Evolutionary conservation across 2,329 filamentous ascomycete species (phyloP).

Genomic region (Clarireedia monteithiana): DNA sequence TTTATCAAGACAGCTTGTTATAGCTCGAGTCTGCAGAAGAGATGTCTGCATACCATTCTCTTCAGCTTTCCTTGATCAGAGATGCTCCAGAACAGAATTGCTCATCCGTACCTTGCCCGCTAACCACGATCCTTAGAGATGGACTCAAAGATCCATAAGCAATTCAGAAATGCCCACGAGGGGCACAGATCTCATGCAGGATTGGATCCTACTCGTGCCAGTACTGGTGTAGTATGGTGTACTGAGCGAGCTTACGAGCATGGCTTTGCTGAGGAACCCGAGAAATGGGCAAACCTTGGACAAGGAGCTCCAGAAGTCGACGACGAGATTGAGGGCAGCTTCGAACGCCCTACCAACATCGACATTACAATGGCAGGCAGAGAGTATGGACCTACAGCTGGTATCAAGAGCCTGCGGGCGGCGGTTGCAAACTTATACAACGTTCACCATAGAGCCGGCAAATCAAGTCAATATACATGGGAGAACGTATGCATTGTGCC

Average conservation of each 20-base stretch:
- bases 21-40: too few species aligned
- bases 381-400: constrained; percentile 90
- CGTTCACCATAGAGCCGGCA: constrained; percentile 79
- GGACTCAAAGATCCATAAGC: constrained; percentile 75
- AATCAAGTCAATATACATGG: constrained; percentile 86
- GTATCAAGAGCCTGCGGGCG: constrained; percentile 82
- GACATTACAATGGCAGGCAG: constrained; percentile 70
- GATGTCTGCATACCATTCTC: too few species aligned
- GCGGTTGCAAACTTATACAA: constrained; percentile 93
- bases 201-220: constrained; percentile 78
- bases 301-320: constrained; percentile 93
- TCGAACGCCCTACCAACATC: constrained; percentile 70
- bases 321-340: constrained; percentile 84
- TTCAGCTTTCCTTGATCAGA: neutral
- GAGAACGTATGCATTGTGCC: constrained; percentile 97
- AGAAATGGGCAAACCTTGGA: constrained; percentile 84
- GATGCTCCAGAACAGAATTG: neutral
- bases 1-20: neutral
- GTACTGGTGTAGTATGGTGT: constrained; percentile 92
- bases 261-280: constrained; percentile 76
- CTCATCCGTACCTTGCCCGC: neutral
- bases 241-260: constrained; percentile 82
- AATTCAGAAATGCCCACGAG: constrained; percentile 85
- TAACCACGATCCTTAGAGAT: constrained; percentile 49
- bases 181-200: constrained; percentile 87